These are phyloP conservation scores for Agaricus blazei DNA, from an alignment of 768 basidiomycete species.

Conservation along the genomic window DNA sequence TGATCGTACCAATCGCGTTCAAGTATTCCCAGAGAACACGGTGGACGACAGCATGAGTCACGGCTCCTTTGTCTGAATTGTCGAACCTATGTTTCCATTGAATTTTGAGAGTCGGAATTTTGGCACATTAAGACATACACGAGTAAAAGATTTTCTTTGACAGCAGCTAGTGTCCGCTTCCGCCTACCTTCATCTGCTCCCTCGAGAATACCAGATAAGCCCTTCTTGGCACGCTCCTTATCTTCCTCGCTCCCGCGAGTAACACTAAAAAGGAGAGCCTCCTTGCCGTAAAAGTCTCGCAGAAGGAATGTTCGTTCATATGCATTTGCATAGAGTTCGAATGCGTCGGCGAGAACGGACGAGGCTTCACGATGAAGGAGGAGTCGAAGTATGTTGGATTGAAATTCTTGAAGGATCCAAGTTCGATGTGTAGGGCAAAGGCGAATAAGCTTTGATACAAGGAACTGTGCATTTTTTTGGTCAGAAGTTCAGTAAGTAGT, in stretches of 20 bases:
- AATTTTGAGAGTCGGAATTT: not conserved
- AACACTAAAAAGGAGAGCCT: slow-evolving; percentile 65
- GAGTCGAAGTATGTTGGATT: slow-evolving; percentile 67
- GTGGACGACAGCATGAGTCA: slow-evolving; percentile 86
- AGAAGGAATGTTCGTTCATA: slow-evolving; percentile 79
- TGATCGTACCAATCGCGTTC: slow-evolving; percentile 46
- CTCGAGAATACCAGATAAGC: slow-evolving; percentile 64
- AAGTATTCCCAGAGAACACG: slow-evolving; percentile 86
- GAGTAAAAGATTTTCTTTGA: slow-evolving; percentile 69
- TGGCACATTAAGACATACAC: slow-evolving; percentile 47
- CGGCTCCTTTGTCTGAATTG: slow-evolving; percentile 85
- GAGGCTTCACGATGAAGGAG: slow-evolving; percentile 84
- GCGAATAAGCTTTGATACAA: slow-evolving; percentile 76
- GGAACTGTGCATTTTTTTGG: slow-evolving; percentile 44
- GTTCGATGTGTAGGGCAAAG: slow-evolving; percentile 69
- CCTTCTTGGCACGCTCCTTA: slow-evolving; percentile 60
- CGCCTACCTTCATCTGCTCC: slow-evolving; percentile 57
- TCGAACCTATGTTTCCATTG: slow-evolving; percentile 57
- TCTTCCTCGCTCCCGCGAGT: slow-evolving; percentile 54
- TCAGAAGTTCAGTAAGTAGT: not conserved
- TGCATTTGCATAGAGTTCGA: slow-evolving; percentile 81
- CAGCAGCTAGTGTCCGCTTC: slow-evolving; percentile 58
- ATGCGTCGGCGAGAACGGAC: slow-evolving; percentile 80
- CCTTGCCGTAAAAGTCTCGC: slow-evolving; percentile 88
- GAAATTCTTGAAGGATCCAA: slow-evolving; percentile 76